Conservation (phyloP, 805 yeast genomes). For the Suhomyces pyralidae region DNA sequence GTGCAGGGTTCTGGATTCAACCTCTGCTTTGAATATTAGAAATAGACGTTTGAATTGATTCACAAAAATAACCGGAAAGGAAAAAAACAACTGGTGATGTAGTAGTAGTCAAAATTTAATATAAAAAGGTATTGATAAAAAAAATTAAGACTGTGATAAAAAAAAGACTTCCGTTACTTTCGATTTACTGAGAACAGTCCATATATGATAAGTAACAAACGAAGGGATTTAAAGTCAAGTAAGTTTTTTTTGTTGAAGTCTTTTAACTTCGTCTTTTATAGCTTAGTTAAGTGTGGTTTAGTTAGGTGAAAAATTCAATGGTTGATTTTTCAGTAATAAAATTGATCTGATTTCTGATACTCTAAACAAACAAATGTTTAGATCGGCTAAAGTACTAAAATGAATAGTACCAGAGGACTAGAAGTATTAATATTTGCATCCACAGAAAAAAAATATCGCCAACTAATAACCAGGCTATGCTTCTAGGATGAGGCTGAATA, state of each 20-base stretch:
- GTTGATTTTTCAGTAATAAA: background rate
- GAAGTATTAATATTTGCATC: background rate
- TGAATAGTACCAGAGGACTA: background rate
- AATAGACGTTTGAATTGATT: background rate
- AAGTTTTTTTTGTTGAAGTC: background rate
- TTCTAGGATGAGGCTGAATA: background rate
- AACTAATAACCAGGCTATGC: background rate
- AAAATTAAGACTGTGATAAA: conserved; percentile 4
- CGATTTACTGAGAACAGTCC: conserved; percentile 5
- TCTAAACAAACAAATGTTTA: background rate
- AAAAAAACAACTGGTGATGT: conserved; percentile 1
- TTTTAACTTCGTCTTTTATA: background rate
- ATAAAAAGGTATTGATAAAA: conserved; percentile 3
- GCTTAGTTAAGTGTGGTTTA: background rate
- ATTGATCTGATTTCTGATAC: background rate
- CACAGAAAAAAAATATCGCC: background rate
- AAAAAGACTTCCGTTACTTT: conserved; percentile 7
- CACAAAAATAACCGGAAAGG: conserved; percentile 5
- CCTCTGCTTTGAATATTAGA: background rate
- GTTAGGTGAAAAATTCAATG: background rate
- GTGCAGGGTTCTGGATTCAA: background rate
- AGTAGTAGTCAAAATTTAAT: conserved; percentile 1
- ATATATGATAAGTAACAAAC: conserved; percentile 1
- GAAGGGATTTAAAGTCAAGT: background rate
- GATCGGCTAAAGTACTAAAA: background rate